Conservation (phyloP, 768 basidiomycete genomes). For the Rhodosporidiobolus sp. region DNA sequence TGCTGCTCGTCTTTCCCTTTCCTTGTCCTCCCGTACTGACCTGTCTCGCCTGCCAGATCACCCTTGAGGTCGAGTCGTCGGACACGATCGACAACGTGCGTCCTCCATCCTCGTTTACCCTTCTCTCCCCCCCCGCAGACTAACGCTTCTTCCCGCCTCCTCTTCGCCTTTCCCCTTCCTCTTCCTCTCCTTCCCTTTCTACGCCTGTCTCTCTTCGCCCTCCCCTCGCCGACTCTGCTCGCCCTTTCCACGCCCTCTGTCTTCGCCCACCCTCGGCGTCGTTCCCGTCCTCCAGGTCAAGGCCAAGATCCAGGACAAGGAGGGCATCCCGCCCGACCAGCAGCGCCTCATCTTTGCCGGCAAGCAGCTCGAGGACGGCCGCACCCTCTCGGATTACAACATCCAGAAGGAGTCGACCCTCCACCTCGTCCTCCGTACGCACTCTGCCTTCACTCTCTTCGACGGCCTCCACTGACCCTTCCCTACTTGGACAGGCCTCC, state of each 20-base stretch:
- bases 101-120: conserved; percentile 83
- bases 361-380: conserved; percentile 86
- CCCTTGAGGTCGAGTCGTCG: conserved; percentile 83
- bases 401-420: conserved; percentile 67
- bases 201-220: no score
- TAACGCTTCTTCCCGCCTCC: no score
- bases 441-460: no score
- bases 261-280: no score
- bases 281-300: conserved; percentile 57
- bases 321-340: conserved; percentile 71
- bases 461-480: no score
- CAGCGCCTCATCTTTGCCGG: conserved; percentile 74
- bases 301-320: conserved; percentile 91
- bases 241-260: no score
- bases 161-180: no score
- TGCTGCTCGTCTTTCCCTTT: conserved; percentile 9
- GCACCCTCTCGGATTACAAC: conserved; percentile 84
- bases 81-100: conserved; percentile 77
- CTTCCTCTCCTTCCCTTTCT: no score
- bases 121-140: conserved; percentile 49
- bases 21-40: neutral
- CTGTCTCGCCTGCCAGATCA: conserved; percentile 64
- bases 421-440: no score
- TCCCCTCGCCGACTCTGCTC: no score
- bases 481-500: no score